Conservation (phyloP, 352 stramenopile species). For the Pythium plurisporium region DNA sequence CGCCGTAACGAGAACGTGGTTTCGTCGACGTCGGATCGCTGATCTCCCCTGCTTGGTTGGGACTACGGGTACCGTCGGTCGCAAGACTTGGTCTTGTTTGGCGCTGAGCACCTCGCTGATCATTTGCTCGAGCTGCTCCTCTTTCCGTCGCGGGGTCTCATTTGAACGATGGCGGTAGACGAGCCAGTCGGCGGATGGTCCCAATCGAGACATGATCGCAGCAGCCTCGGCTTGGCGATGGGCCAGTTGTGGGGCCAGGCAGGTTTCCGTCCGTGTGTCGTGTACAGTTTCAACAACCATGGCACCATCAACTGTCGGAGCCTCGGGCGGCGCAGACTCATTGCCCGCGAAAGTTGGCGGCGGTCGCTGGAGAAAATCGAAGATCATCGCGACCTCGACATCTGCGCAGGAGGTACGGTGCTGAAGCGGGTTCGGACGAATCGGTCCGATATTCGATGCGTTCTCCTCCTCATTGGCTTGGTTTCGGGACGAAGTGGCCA, state of each 20-base stretch:
- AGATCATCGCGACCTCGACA: constrained; percentile 21
- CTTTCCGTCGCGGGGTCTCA: constrained; percentile 32
- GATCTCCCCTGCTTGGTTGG: not conserved
- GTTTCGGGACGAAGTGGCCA: not conserved
- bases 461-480: not conserved
- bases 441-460: not conserved
- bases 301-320: too few relatives aligned
- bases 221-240: constrained; percentile 16
- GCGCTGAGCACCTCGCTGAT: constrained; percentile 19
- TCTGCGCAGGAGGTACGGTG: constrained; percentile 3
- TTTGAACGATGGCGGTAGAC: constrained; percentile 51
- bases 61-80: not conserved
- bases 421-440: not conserved
- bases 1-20: too few relatives aligned
- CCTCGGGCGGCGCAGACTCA: not conserved
- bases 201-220: constrained; percentile 22
- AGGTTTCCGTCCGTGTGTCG: too few relatives aligned
- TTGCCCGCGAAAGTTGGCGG: constrained; percentile 1
- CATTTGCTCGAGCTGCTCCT: constrained; percentile 42
- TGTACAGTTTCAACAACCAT: too few relatives aligned
- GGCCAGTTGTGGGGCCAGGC: too few relatives aligned
- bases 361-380: constrained; percentile 22
- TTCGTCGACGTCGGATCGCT: not conserved
- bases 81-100: constrained; percentile 1
- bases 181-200: constrained; percentile 49